Conservation (phyloP, 2,329 filamentous ascomycete species). For the Rhexocercosporidium sp. region DNA sequence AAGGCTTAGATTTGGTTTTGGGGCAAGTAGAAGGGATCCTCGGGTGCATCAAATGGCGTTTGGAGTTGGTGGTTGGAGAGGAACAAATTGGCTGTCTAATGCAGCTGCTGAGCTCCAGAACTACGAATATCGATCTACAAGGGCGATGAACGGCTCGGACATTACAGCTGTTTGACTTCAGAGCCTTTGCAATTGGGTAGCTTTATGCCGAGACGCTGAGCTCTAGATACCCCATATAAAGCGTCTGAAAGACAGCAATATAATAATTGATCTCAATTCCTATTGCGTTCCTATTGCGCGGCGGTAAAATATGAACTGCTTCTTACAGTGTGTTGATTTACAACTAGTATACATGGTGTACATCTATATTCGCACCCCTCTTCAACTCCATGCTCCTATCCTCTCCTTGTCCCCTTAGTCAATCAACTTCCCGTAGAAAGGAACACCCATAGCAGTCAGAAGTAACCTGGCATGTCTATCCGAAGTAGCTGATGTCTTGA, state of each 20-base stretch:
- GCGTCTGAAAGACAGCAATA: not conserved
- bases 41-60: constrained; percentile 22
- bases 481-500: constrained; percentile 41
- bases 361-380: constrained; percentile 20
- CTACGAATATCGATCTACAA: too few species aligned
- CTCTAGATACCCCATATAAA: not conserved
- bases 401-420: constrained; percentile 16
- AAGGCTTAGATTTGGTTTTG: not conserved
- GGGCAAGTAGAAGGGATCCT: not conserved
- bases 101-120: too few species aligned
- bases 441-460: constrained; percentile 36
- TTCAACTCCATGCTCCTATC: too few species aligned
- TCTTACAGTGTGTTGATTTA: constrained; percentile 23
- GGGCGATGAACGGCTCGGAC: too few species aligned
- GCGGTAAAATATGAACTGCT: not conserved
- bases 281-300: not conserved
- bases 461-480: constrained; percentile 39
- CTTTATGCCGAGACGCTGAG: not conserved
- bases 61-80: constrained; percentile 13
- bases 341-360: constrained; percentile 34
- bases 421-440: constrained; percentile 38
- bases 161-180: too few species aligned
- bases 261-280: not conserved
- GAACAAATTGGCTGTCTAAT: not conserved
- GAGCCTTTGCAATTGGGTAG: too few species aligned